phyloP scores from a whole-genome alignment of 257 asterid genomes.

The Petunia axillaris region DNA sequence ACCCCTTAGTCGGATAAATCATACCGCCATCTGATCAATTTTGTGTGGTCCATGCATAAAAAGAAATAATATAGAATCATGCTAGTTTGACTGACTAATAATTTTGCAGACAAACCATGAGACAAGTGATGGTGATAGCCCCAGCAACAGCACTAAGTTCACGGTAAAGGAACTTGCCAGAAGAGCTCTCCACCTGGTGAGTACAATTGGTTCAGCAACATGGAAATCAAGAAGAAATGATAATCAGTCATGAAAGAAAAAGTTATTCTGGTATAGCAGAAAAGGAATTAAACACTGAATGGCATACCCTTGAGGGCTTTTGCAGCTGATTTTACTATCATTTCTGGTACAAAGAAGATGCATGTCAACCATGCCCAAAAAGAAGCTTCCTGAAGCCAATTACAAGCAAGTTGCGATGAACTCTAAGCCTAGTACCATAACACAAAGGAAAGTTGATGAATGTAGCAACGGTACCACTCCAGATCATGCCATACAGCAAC shows the following conservation, averaged over 20 bases:
- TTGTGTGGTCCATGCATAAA: no score
- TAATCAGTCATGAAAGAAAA: neutral
- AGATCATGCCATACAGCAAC: conserved; percentile 98
- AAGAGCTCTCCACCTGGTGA: conserved; percentile 66
- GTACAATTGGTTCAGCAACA: conserved; percentile 21
- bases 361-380: conserved; percentile 99
- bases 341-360: conserved; percentile 88
- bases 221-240: no score
- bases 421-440: no score
- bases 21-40: neutral
- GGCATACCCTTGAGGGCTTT: conserved; percentile 58
- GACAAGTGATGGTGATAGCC: conserved; percentile 91
- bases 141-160: conserved; percentile 96
- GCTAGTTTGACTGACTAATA: no score
- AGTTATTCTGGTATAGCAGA: neutral
- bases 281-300: conserved; percentile 18
- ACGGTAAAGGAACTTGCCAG: conserved; percentile 65
- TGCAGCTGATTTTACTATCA: conserved; percentile 77
- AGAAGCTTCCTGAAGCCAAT: conserved; percentile 82
- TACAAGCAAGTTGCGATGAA: conserved; percentile 24
- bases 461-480: conserved; percentile 69
- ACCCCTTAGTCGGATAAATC: neutral
- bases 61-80: no score
- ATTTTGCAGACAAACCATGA: conserved; percentile 59
- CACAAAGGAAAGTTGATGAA: no score